These are phyloP conservation scores for Populus pruinosa DNA, from an alignment of 345 rosid genomes.

Conservation along the genomic window DNA sequence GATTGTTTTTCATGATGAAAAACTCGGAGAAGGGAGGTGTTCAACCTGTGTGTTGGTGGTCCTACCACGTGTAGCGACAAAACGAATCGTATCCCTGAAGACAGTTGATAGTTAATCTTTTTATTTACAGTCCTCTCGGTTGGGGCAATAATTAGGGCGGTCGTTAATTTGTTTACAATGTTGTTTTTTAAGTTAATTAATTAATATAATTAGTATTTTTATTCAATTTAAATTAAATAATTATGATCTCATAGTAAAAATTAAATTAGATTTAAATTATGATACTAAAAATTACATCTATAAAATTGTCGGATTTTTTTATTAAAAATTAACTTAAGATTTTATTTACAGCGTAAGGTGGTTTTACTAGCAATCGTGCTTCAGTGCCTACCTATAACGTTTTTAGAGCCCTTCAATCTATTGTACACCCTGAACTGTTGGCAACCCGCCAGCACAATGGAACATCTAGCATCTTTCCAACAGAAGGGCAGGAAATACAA, in stretches of 20 bases:
- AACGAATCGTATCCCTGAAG: too few species aligned
- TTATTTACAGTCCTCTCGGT: background rate
- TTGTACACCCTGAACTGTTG: background rate
- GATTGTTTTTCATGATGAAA: background rate
- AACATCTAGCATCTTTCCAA: background rate
- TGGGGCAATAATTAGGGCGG: background rate
- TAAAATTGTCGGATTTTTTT: too few species aligned
- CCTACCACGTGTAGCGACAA: conserved; percentile 6
- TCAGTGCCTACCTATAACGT: background rate
- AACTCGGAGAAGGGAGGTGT: background rate
- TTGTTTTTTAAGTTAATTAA: too few species aligned
- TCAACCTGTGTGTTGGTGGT: background rate
- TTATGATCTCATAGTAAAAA: too few species aligned
- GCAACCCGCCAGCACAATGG: background rate
- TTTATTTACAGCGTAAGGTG: too few species aligned
- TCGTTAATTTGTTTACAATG: background rate
- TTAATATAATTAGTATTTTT: background rate
- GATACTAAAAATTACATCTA: too few species aligned
- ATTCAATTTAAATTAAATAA: too few species aligned
- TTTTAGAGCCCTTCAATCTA: background rate
- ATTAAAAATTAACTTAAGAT: too few species aligned
- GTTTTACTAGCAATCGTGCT: background rate
- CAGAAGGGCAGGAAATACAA: background rate
- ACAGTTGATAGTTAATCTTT: too few species aligned
- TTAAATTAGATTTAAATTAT: too few species aligned